Percentiles rank a stretch among this genome's conserved stretches.
These are phyloP conservation scores for Ustilago cynodontis DNA, from an alignment of 1,284 basidiomycete genomes.

Conservation along the genomic window DNA sequence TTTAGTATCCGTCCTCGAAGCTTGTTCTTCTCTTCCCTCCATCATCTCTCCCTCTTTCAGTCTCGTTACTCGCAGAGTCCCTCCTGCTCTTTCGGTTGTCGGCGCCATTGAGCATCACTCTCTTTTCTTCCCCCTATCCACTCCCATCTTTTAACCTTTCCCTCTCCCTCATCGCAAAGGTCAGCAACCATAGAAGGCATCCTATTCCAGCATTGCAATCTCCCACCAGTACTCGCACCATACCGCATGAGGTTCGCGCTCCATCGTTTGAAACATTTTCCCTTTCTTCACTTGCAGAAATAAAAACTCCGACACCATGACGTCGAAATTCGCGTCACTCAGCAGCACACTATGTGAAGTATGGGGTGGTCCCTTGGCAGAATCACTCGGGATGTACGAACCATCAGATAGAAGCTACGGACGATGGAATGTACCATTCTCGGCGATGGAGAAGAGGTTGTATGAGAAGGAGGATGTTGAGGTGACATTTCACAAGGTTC, in stretches of 20 bases:
- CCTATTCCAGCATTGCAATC: not conserved
- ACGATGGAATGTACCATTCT: constrained; percentile 58
- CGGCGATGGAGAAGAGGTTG: constrained; percentile 65
- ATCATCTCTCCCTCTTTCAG: not conserved
- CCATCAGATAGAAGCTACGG: constrained; percentile 60
- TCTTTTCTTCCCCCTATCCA: not conserved
- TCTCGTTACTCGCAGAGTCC: no score
- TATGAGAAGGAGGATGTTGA: constrained; percentile 64
- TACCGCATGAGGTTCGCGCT: not conserved
- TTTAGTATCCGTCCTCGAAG: constrained; percentile 7
- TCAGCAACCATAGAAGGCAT: not conserved
- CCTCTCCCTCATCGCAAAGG: not conserved
- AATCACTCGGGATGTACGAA: constrained; percentile 47
- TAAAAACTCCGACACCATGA: not conserved
- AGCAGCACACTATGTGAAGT: constrained; percentile 55
- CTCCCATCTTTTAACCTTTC: not conserved
- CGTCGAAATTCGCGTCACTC: constrained; percentile 14
- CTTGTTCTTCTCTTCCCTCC: not conserved
- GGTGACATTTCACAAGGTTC: constrained; percentile 58
- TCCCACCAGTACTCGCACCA: not conserved
- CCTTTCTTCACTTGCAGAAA: not conserved
- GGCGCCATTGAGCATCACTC: constrained; percentile 10
- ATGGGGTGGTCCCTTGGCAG: constrained; percentile 55
- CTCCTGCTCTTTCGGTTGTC: constrained; percentile 20
- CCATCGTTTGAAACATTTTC: not conserved